phyloP scores from a whole-genome alignment of 441 rosid species.

The Erodium moschatum region DNA sequence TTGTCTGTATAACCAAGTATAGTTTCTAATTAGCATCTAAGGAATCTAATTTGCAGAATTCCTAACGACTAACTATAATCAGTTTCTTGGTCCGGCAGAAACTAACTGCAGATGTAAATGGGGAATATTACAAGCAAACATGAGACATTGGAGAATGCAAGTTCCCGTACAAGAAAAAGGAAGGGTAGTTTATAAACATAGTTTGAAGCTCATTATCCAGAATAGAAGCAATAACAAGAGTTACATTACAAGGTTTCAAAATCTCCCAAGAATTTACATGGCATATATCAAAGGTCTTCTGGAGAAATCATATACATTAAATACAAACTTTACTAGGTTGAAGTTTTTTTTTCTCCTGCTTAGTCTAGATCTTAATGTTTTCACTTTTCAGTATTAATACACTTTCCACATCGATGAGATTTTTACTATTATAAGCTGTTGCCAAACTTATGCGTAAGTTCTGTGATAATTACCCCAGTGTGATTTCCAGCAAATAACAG shows the following conservation, averaged over 20 bases:
- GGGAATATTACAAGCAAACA: not conserved
- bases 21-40: slow-evolving; percentile 13
- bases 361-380: not conserved
- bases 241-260: not conserved
- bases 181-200: not conserved
- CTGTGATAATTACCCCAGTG: not conserved
- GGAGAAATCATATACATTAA: not conserved
- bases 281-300: not conserved
- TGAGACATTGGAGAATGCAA: not conserved
- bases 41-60: slow-evolving; percentile 7
- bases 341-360: not conserved
- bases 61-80: not conserved
- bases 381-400: not conserved
- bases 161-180: not conserved
- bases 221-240: not conserved
- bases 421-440: not conserved
- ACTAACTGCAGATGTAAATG: not conserved
- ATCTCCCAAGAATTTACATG: not conserved
- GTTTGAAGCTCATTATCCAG: not conserved
- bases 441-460: not conserved
- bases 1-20: slow-evolving; percentile 40
- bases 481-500: not conserved
- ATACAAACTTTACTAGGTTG: not conserved
- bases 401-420: not conserved
- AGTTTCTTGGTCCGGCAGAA: not conserved